Evolutionary conservation across 495 filamentous ascomycete species (phyloP).

Genomic region (Oleoguttula mirabilis): DNA sequence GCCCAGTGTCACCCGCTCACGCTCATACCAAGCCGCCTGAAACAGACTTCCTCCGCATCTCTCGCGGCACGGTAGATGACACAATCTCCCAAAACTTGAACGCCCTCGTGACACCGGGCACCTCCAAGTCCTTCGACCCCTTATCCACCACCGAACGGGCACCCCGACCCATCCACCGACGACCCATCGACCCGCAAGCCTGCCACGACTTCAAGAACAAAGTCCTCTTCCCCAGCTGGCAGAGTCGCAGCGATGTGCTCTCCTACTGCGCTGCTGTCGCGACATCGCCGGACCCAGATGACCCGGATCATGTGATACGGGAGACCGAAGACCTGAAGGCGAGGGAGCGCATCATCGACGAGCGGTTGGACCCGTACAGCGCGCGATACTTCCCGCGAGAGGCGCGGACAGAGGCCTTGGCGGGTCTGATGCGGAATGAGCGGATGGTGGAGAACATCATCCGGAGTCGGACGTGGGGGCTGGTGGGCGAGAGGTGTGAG

Average conservation of each 20-base stretch:
- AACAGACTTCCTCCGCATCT: conserved; percentile 85
- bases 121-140: conserved; percentile 58
- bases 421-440: conserved; percentile 68
- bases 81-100: conserved; percentile 89
- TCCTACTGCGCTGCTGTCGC: conserved; percentile 86
- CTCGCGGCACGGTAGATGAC: conserved; percentile 77
- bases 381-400: conserved; percentile 74
- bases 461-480: conserved; percentile 65
- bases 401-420: conserved; percentile 70
- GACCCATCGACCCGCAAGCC: conserved; percentile 30
- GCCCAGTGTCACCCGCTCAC: conserved; percentile 8
- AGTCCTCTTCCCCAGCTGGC: conserved; percentile 82
- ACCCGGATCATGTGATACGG: conserved; percentile 63
- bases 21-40: conserved; percentile 15
- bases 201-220: conserved; percentile 66
- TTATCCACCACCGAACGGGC: conserved; percentile 55
- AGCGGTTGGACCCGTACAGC: conserved; percentile 86
- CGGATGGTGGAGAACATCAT: conserved; percentile 79
- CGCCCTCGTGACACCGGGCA: conserved; percentile 66
- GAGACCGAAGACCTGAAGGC: conserved; percentile 58
- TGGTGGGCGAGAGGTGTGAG: conserved; percentile 71
- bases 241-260: conserved; percentile 69
- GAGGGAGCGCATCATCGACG: conserved; percentile 68
- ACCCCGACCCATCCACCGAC: conserved; percentile 10
- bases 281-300: conserved; percentile 73